Evolutionary conservation across 768 basidiomycete species (phyloP).

Genomic region (Tulasnella sp.): DNA sequence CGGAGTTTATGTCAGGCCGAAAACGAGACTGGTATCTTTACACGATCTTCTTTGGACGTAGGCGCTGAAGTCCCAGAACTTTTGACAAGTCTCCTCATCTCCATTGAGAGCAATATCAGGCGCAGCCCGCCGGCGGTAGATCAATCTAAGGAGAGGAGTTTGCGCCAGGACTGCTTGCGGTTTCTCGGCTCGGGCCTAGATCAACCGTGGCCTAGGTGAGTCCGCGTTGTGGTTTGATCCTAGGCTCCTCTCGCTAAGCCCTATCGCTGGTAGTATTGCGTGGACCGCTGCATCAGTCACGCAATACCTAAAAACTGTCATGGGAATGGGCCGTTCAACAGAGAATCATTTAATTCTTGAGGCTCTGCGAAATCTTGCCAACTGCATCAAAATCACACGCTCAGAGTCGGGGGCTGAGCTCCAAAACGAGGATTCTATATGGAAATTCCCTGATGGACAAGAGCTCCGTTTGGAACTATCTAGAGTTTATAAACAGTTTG

Average conservation of each 20-base stretch:
- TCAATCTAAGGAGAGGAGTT: background rate
- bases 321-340: background rate
- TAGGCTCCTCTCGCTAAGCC: background rate
- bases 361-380: background rate
- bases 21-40: constrained; percentile 10
- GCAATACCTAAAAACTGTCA: background rate
- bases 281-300: background rate
- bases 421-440: background rate
- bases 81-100: background rate
- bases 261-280: background rate
- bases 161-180: background rate
- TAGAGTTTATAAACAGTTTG: background rate
- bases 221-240: background rate
- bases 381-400: background rate
- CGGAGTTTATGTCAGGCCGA: background rate
- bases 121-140: background rate
- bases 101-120: background rate
- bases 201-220: background rate
- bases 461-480: background rate
- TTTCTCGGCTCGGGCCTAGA: background rate
- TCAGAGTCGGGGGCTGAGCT: background rate
- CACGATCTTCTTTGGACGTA: background rate
- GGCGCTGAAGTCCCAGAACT: background rate
- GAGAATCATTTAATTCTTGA: background rate
- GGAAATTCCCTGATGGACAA: background rate